Conservation (phyloP, 2,329 filamentous ascomycete genomes). For the Paraphoma sp. region DNA sequence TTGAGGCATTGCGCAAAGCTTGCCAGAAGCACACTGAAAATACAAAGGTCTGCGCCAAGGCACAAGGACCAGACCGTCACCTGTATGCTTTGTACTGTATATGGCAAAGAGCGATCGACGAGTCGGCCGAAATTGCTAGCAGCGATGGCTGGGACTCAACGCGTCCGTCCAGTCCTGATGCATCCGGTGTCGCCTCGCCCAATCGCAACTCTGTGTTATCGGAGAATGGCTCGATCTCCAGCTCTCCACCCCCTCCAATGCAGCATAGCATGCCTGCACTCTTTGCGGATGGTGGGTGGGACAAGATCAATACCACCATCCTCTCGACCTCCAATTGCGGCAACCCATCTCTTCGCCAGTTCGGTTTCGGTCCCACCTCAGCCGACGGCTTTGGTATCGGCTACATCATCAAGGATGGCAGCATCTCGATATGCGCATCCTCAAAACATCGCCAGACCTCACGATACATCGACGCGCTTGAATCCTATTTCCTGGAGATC, state of each 20-base stretch:
- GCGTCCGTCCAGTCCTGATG: slow-evolving; percentile 60
- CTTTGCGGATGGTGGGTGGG: slow-evolving; percentile 90
- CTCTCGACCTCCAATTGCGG: slow-evolving; percentile 98
- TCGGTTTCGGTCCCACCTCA: slow-evolving; percentile 94
- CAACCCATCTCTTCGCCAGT: slow-evolving; percentile 91
- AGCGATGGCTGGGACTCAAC: slow-evolving; percentile 59
- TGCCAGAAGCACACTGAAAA: slow-evolving; percentile 81
- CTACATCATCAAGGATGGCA: slow-evolving; percentile 97
- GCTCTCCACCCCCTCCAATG: slow-evolving; percentile 59
- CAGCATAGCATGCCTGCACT: slow-evolving; percentile 71
- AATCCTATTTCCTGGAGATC: slow-evolving; percentile 90
- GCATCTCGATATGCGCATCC: slow-evolving; percentile 87
- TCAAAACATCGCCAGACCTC: slow-evolving; percentile 94
- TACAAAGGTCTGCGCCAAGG: slow-evolving; percentile 87
- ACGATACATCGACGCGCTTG: slow-evolving; percentile 86
- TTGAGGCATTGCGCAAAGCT: slow-evolving; percentile 83
- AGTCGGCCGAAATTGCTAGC: slow-evolving; percentile 65
- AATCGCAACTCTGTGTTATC: slow-evolving; percentile 60
- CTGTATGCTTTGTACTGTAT: slow-evolving; percentile 93
- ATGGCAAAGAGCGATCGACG: slow-evolving; percentile 89
- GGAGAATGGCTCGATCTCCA: slow-evolving; percentile 55
- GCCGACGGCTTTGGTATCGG: slow-evolving; percentile 96
- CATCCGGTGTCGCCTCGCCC: slow-evolving; percentile 60
- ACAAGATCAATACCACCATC: slow-evolving; percentile 92
- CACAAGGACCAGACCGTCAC: slow-evolving; percentile 89